These are phyloP conservation scores for Fraxinus angustifolia DNA, from an alignment of 305 asterid species.

Conservation along the genomic window DNA sequence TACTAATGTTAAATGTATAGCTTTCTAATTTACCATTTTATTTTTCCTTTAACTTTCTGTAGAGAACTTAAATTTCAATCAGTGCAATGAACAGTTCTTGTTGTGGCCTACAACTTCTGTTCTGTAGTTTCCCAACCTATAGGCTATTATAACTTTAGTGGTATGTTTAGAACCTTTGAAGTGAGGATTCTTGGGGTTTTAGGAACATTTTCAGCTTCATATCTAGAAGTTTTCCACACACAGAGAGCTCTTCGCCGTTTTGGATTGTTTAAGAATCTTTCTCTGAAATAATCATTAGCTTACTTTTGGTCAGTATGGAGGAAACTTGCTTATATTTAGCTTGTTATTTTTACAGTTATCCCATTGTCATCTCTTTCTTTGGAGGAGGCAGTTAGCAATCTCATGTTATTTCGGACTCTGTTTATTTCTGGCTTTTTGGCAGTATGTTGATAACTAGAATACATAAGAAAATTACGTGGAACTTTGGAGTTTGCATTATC, in stretches of 20 bases:
- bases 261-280: neutral
- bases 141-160: neutral
- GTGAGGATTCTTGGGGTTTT: neutral
- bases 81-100: neutral
- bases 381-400: neutral
- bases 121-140: neutral
- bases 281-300: neutral
- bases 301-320: neutral
- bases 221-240: neutral
- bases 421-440: constrained; percentile 4
- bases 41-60: neutral
- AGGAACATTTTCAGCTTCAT: neutral
- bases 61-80: neutral
- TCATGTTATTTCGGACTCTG: neutral
- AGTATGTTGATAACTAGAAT: neutral
- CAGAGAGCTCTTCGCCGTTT: neutral
- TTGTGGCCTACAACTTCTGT: neutral
- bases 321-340: neutral
- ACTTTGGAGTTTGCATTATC: neutral
- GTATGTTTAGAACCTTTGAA: neutral
- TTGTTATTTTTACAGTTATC: neutral
- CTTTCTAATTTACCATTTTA: neutral
- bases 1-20: neutral
- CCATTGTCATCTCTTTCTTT: neutral
- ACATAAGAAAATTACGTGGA: neutral